These are phyloP conservation scores for Termitomyces sp. DNA, from an alignment of 768 basidiomycete genomes.

Conservation along the genomic window DNA sequence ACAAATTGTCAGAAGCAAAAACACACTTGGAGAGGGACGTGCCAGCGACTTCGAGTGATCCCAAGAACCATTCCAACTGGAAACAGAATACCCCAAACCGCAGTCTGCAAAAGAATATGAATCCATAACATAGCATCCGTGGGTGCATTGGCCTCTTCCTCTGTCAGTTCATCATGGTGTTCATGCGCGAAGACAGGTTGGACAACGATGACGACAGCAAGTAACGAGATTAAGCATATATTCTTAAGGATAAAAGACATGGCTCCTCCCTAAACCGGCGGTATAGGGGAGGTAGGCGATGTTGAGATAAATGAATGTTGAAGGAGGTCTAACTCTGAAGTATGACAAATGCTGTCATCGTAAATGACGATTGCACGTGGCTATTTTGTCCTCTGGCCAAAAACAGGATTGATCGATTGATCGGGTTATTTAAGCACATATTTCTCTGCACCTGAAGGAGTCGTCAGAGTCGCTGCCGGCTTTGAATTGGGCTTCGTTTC, in stretches of 20 bases:
- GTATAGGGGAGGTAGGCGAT: constrained; percentile 5
- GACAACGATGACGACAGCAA: constrained; percentile 1
- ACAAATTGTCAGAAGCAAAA: neutral
- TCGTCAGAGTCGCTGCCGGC: constrained; percentile 3
- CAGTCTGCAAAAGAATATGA: constrained; percentile 73
- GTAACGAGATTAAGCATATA: constrained; percentile 5
- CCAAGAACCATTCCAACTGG: constrained; percentile 80
- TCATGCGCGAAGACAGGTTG: constrained; percentile 41
- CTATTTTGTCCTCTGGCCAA: neutral
- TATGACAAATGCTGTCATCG: constrained; percentile 9
- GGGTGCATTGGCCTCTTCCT: constrained; percentile 58
- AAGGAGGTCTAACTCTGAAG: constrained; percentile 1
- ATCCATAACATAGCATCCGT: constrained; percentile 78
- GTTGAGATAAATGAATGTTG: neutral
- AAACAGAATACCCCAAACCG: constrained; percentile 84
- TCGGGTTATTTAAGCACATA: constrained; percentile 4
- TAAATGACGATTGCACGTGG: neutral
- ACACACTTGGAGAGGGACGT: constrained; percentile 80
- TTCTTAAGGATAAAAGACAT: constrained; percentile 6
- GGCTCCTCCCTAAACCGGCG: neutral
- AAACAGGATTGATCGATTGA: neutral
- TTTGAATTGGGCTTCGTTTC: constrained; percentile 6
- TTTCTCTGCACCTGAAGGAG: constrained; percentile 3
- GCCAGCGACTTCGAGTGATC: constrained; percentile 77
- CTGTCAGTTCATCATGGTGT: constrained; percentile 58